These are phyloP conservation scores for Madurella fahalii DNA, from an alignment of 2,329 filamentous ascomycete species.

Conservation along the genomic window DNA sequence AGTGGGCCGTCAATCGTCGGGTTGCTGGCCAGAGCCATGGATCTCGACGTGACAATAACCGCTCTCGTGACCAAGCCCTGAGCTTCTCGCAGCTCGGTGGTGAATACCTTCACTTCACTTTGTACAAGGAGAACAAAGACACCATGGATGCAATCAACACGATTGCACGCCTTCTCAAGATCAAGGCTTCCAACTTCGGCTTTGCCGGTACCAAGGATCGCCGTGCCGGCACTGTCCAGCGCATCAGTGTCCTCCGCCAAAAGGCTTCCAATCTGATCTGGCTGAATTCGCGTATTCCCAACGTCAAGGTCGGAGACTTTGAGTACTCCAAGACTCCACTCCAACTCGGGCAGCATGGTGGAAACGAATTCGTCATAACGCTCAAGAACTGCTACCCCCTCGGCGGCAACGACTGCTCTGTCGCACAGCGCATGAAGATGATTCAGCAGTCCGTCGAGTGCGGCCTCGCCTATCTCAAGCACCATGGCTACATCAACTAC, in stretches of 20 bases:
- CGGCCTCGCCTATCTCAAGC: slow-evolving; percentile 63
- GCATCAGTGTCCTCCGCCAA: slow-evolving; percentile 60
- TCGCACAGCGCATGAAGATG: slow-evolving; percentile 44
- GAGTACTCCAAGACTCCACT: slow-evolving; percentile 68
- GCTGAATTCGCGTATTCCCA: slow-evolving; percentile 61
- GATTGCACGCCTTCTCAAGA: slow-evolving; percentile 67
- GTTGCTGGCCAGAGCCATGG: slow-evolving; percentile 21
- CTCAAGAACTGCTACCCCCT: slow-evolving; percentile 75
- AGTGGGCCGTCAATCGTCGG: slow-evolving; percentile 44
- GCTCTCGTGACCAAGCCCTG: slow-evolving; percentile 16
- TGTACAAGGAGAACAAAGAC: slow-evolving; percentile 96
- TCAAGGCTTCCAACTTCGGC: slow-evolving; percentile 69
- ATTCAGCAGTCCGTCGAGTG: slow-evolving; percentile 48
- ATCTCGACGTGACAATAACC: slow-evolving; percentile 20
- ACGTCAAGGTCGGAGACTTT: slow-evolving; percentile 72
- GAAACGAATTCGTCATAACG: slow-evolving; percentile 92
- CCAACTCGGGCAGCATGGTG: slow-evolving; percentile 75
- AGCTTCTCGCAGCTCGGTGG: slow-evolving; percentile 42
- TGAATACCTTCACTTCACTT: slow-evolving; percentile 81
- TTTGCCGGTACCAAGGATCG: slow-evolving; percentile 87
- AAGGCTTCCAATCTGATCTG: slow-evolving; percentile 57
- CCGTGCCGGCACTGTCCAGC: slow-evolving; percentile 79
- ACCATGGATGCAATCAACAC: slow-evolving; percentile 87
- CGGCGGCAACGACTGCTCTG: slow-evolving; percentile 37
- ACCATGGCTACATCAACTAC: slow-evolving; percentile 91